Evolutionary conservation across 2,329 filamentous ascomycete species (phyloP).

Genomic region (Colletotrichum spinosum): DNA sequence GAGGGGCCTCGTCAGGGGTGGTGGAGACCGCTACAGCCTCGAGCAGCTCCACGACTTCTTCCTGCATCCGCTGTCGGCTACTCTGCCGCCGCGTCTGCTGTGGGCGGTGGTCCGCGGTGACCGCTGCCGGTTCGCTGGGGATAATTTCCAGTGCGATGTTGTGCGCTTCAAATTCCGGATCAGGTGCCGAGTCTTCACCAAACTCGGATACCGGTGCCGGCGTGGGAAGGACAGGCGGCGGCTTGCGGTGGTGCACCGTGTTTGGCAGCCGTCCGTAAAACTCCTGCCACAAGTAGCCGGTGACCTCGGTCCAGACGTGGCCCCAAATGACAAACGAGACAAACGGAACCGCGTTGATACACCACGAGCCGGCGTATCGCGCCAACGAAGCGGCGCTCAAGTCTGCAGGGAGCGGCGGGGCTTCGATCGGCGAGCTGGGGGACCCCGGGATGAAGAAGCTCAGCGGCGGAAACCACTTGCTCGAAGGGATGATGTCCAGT

Average conservation of each 20-base stretch:
- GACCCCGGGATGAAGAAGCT: constrained; percentile 68
- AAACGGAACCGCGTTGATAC: constrained; percentile 60
- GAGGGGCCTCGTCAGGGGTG: background rate
- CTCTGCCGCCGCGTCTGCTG: no score
- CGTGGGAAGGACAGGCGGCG: constrained; percentile 38
- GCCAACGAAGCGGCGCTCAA: constrained; percentile 52
- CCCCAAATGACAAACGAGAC: constrained; percentile 58
- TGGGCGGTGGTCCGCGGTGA: no score
- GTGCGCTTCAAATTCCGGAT: constrained; percentile 18
- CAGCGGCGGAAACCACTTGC: constrained; percentile 55
- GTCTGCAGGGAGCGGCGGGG: constrained; percentile 56
- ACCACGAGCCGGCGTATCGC: constrained; percentile 56
- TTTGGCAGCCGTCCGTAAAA: constrained; percentile 56
- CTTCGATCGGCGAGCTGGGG: constrained; percentile 59
- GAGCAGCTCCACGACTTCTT: no score
- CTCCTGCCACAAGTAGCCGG: constrained; percentile 50
- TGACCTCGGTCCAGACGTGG: constrained; percentile 50
- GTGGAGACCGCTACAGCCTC: no score
- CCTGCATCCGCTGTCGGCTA: no score
- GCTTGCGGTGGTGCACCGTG: constrained; percentile 46
- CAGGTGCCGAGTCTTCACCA: background rate
- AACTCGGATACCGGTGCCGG: constrained; percentile 35
- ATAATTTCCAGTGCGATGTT: constrained; percentile 5
- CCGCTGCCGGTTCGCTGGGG: background rate
- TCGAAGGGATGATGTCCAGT: constrained; percentile 58